A percentile compares a stretch with the other conserved stretches of the same genome.
These are phyloP conservation scores for Ricinus communis DNA, from an alignment of 345 rosid species.

Conservation along the genomic window DNA sequence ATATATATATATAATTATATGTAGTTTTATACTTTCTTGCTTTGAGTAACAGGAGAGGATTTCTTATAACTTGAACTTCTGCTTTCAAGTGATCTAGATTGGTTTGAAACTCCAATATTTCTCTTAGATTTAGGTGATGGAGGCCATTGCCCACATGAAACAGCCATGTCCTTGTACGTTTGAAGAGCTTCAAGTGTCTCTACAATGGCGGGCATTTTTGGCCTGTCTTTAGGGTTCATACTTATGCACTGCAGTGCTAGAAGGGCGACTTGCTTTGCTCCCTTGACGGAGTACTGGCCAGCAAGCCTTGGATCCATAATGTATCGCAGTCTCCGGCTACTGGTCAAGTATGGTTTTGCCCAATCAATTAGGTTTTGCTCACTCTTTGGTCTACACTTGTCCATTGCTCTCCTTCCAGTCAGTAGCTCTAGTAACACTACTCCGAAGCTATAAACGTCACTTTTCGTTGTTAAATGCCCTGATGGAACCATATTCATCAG, in stretches of 20 bases:
- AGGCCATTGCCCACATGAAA: conserved; percentile 71
- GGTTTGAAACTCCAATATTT: conserved; percentile 37
- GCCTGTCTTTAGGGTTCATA: conserved; percentile 83
- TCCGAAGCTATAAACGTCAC: conserved; percentile 88
- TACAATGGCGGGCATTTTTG: conserved; percentile 66
- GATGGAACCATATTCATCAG: conserved; percentile 14
- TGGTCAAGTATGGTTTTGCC: conserved; percentile 70
- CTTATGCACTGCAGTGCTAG: conserved; percentile 70
- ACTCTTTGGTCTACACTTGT: conserved; percentile 59
- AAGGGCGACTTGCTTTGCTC: conserved; percentile 71
- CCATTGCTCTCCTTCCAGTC: conserved; percentile 83
- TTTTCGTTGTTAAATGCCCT: conserved; percentile 91
- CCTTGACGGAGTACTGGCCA: conserved; percentile 83
- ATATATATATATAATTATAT: too few relatives aligned
- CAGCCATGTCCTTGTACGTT: conserved; percentile 68
- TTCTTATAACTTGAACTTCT: conserved; percentile 36
- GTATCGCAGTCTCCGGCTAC: conserved; percentile 66
- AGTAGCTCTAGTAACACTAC: conserved; percentile 82
- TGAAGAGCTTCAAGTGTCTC: conserved; percentile 62
- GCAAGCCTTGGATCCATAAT: conserved; percentile 73
- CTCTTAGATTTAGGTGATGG: conserved; percentile 32
- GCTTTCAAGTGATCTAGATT: conserved; percentile 24
- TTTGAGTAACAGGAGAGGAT: conserved; percentile 40
- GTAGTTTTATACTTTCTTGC: conserved; percentile 18
- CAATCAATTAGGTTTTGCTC: conserved; percentile 84